Conservation (phyloP, 306 rosid genomes). For the Crotalaria pallida region DNA sequence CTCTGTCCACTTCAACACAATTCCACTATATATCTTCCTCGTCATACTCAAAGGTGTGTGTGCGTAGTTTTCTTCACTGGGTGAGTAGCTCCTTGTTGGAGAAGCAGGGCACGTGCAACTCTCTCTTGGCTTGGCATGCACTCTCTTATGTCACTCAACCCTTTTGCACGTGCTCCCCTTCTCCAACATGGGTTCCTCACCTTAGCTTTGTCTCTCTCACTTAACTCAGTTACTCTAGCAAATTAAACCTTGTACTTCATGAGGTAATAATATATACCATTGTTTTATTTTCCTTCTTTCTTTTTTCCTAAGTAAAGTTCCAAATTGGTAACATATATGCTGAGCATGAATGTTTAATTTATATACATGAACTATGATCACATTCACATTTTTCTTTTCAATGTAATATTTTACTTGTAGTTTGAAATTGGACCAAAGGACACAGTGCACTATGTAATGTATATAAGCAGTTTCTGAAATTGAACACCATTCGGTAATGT, state of each 20-base stretch:
- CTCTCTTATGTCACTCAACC: slow-evolving; percentile 2
- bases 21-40: background rate
- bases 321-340: background rate
- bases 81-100: slow-evolving; percentile 85
- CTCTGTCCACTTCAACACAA: slow-evolving; percentile 5
- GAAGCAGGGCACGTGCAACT: slow-evolving; percentile 99
- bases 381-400: background rate
- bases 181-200: slow-evolving; percentile 80
- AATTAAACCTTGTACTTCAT: background rate
- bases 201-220: slow-evolving; percentile 14
- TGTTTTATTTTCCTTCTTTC: background rate
- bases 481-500: background rate
- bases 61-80: slow-evolving; percentile 18
- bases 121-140: background rate
- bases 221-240: background rate
- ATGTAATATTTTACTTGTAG: background rate
- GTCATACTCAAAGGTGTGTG: background rate
- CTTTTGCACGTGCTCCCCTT: slow-evolving; percentile 94
- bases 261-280: slow-evolving; percentile 16
- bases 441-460: background rate
- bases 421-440: background rate
- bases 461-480: slow-evolving; percentile 3
- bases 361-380: background rate
- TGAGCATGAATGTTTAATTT: background rate
- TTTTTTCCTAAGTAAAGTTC: background rate